Base-by-base conservation (phyloP, 2,329 filamentous ascomycete genomes). In the Fusarium pseudograminearum region DNA sequence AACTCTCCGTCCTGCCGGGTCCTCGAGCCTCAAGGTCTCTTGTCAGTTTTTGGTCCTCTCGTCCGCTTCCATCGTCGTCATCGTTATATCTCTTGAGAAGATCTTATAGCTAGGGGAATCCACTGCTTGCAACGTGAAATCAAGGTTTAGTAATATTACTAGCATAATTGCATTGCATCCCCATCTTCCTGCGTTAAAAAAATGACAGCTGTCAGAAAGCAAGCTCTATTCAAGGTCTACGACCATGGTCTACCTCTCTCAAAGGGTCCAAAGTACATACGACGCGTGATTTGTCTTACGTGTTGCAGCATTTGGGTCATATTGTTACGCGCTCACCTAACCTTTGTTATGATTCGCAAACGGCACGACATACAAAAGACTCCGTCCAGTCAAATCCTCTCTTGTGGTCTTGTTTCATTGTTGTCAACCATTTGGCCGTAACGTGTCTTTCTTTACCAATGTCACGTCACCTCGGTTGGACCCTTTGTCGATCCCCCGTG, bases 41-140 rank as follows among this genome's bases (percentile, higher is more conserved):
- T 46, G 28, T 31, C n/a, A 16, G 18, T 52, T 33, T 59, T 51
- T 66, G 42, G 62, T 36, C 22, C 48, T 61, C 47, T 44, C 33
- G 20, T 20, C 67, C 57, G 58, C 44, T 46, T 52, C 62, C 62
- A 68, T 45, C 55, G 58, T 71, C 67, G 67, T 70, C 67, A 70
- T 68, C 38, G 34, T n/a, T 56, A 47, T 55, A 54, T n/a, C n/a
- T 53, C 36, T 16, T n/a, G 20, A 26, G 67, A 60, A 42, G 54
- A 70, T 70, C 67, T 70, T 70, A 68, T 64, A 68, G 38, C 26
- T 31, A 18, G 24, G 34, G 45, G 42, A 34, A 38, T 18, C 52
- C 62, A 56, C 63, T n/a, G n/a, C 20, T 41, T 41, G 41, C 28
- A 34, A 40, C 41, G 33, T 54, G 14, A 33, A 45, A 40, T 59